A percentile compares a stretch with the other conserved stretches of the same genome.
These are phyloP conservation scores for Chlorella sorokiniana DNA, from an alignment of 139 green algal species.

Conservation along the genomic window DNA sequence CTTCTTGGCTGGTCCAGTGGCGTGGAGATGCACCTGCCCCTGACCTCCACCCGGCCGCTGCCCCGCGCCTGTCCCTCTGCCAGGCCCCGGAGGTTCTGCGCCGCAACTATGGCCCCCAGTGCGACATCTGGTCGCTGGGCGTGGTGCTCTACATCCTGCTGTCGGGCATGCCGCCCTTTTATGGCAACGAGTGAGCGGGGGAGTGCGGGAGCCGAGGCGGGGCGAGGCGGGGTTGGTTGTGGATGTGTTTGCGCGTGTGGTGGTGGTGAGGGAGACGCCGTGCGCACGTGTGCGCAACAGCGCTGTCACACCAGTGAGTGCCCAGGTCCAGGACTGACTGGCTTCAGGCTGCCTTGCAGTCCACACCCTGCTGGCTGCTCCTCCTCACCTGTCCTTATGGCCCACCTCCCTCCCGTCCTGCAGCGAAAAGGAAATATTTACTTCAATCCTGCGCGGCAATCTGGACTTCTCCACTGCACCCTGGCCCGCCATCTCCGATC, in stretches of 20 bases:
- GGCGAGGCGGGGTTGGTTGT: too few species aligned
- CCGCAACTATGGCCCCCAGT: constrained; percentile 61
- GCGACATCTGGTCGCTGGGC: constrained; percentile 86
- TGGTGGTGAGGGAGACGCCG: neutral
- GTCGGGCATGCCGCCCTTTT: constrained; percentile 90
- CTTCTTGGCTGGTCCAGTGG: too few species aligned
- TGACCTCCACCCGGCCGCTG: too few species aligned
- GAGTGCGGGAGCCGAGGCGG: neutral
- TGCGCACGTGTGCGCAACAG: too few species aligned
- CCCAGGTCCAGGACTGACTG: too few species aligned
- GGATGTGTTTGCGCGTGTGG: neutral
- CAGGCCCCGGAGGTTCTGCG: constrained; percentile 71
- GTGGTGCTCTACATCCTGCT: constrained; percentile 95
- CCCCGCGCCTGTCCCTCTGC: neutral
- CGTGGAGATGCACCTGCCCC: too few species aligned
- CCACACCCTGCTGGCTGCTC: neutral
- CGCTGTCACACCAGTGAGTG: too few species aligned
- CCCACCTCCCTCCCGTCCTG: constrained; percentile 26
- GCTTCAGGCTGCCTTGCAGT: too few species aligned
- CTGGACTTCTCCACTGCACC: constrained; percentile 52
- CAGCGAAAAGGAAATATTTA: constrained; percentile 75
- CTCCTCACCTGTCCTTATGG: neutral
- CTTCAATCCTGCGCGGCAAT: constrained; percentile 55
- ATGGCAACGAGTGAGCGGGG: constrained; percentile 50
- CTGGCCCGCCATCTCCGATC: constrained; percentile 51